These are phyloP conservation scores for Paecilomyces formosus DNA, from an alignment of 2,329 filamentous ascomycete genomes.

Conservation along the genomic window DNA sequence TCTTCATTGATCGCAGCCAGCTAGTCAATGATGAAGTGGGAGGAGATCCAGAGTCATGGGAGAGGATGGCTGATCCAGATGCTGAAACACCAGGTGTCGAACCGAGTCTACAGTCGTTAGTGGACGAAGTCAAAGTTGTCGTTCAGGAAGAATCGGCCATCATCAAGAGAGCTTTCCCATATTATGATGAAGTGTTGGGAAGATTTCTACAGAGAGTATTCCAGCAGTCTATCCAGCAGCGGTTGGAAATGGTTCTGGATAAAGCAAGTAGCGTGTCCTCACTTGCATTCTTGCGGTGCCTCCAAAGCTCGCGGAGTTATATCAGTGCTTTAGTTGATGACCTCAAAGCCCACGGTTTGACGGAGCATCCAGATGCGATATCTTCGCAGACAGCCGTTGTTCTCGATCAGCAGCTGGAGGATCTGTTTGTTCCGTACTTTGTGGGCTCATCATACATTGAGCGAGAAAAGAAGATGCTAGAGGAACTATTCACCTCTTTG, in stretches of 20 bases:
- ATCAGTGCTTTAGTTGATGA: conserved; percentile 85
- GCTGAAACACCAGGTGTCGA: conserved; percentile 86
- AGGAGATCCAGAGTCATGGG: conserved; percentile 63
- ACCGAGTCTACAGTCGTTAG: conserved; percentile 78
- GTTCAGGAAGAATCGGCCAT: conserved; percentile 97
- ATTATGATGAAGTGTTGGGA: conserved; percentile 85
- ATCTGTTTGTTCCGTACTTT: conserved; percentile 60
- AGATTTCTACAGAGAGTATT: conserved; percentile 95
- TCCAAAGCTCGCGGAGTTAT: conserved; percentile 86
- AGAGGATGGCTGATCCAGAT: conserved; percentile 88
- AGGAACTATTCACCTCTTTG: conserved; percentile 80
- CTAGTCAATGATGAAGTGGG: conserved; percentile 77
- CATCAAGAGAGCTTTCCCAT: conserved; percentile 93
- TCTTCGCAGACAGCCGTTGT: conserved; percentile 72
- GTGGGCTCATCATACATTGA: conserved; percentile 60
- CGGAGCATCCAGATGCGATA: conserved; percentile 87
- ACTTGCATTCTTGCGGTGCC: conserved; percentile 78
- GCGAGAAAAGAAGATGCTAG: conserved; percentile 58
- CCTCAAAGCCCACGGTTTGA: conserved; percentile 85
- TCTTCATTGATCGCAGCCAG: conserved; percentile 95
- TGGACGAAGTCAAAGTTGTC: conserved; percentile 91
- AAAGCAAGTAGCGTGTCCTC: conserved; percentile 90
- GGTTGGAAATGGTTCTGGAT: conserved; percentile 89
- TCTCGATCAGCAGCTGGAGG: conserved; percentile 61
- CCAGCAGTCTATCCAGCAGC: conserved; percentile 95